Base-by-base conservation (phyloP, 805 yeast genomes). In the Metschnikowia drakensbergensis region DNA sequence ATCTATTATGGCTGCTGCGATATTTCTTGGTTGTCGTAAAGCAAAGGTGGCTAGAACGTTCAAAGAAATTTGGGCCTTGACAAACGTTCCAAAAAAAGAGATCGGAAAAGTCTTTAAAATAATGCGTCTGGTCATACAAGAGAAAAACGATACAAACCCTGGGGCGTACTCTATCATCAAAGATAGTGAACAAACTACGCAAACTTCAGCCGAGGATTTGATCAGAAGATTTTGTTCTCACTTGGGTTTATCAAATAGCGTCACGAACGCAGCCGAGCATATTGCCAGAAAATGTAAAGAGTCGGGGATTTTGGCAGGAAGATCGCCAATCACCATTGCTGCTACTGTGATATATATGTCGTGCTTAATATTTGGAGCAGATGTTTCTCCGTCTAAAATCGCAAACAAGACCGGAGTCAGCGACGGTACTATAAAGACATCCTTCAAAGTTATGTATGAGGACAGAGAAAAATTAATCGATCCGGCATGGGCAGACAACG, bases 281-380 rank as follows among this genome's bases (percentile, higher is more conserved):
- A 89, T 94, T 57, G 97, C 97, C 2, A 82, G 89, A 63, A 79
- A 85, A 55, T 89, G 96, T 61, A 87, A 88, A 62, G 96, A 88
- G 53, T 84, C 86, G 53, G 97, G 97, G 48, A 95, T 92, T 34
- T 76, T 94, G 61, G 97, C 96, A 13, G 98, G 99, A 59, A 80
- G 97, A 57, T 88, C 97, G 3, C 99, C 99, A 28, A 91, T 91
- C 47, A 92, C 99, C 33, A 89, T 94, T 62, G 97, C 98, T 0
- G 98, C 98, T 6, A 95, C 97, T 1, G 96, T 94, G 4, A 92
- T 94, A 42, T 94, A 92, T 69, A 84, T 94, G 87, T 88, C 96
- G 5, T 86, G 92, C 3, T 72, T 88, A n/a, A 71, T 94, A n/a
- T 91, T 91, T 64, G 86, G 86, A 39, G 83, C 84, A 32, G 86